Base-by-base conservation (phyloP, 345 rosid species). In the Crucihimalaya himalaica region DNA sequence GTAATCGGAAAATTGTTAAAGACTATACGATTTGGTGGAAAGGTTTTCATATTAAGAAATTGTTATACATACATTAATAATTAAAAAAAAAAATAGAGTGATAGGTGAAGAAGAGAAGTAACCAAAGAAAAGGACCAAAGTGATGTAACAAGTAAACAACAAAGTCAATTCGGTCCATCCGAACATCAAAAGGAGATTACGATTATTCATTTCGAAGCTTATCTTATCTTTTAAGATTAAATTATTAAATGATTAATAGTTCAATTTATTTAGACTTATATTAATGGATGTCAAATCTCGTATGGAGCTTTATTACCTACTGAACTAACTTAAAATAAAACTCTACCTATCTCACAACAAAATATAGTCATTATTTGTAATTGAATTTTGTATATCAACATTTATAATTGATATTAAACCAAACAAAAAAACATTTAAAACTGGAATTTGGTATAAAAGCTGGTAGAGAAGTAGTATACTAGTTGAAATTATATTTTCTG, bases 131-230 rank as follows among this genome's bases (percentile, higher is more conserved):
- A 50, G 62, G 56, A 75, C 63, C 39, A 12, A 75, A 68, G 69
- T 68, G 74, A 75, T 73, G 25, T 23, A 73, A 75, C 69, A 58
- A 16, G 54, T 67, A n/a, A 67, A 66, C 62, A 67, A 60, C 48
- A 29, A 60, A 60, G 79, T 60, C 74, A 21, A 31, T 40, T 60
- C 12, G 57, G 63, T 68, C 56, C 18, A 75, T 75, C 63, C 6
- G 18, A 75, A 68, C 79, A 50, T 75, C 69, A 42, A 23, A 75
- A 25, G 25, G 45, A 6, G 51, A 51, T 43, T 31, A 51, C 32
- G 63, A 32, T 68, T 40, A 52, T 68, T 13, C 50, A 42, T 60
- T 60, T 68, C 55, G 6, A 59, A 50, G 46, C 56, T 43, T 75
- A 75, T 68, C 68, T 75, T 59, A 31, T 67, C 52, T 60, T 13